Evolutionary conservation across 139 green algal genomes (phyloP), one percentile per base, ranked within the genome.

Genomic region (Auxenochlorella pyrenoidosa): DNA sequence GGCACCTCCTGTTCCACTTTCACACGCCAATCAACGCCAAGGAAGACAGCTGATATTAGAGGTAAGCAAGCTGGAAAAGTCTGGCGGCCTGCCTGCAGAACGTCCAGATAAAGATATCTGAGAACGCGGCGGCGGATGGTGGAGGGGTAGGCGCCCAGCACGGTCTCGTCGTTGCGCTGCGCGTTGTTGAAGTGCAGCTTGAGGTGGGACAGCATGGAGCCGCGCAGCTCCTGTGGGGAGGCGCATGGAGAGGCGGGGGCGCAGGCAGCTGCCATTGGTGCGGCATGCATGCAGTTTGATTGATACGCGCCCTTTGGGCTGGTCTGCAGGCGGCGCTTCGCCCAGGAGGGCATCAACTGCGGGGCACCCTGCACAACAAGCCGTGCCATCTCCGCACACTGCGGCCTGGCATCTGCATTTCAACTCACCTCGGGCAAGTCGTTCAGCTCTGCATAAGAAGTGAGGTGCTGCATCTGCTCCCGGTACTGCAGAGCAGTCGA

Each of bases 191-290:
- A 96, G 79, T 94, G 92, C 47, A 96, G 90, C 43, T 92, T 84
- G 41, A 96, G 82, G 79, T 96, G 94, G 40, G 92, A 87, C 43
- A 92, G 73, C 94, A 96, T 96, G 47, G 88, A 87, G 21, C 89
- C 86, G 26, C 85, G 85, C 51, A 95, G 79, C 30, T 92, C 89
- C 66, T 90, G 84, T 22, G 70, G 36, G 6, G 18, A 5, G 77
- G 77, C 5, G 16, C 10, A 13, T 8, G 47, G 6, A 12, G 47
- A 12, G 47, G 6, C 8, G 47, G 47, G 47, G 47, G 47, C 12
- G 47, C 8, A n/a, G n/a, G n/a, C n/a, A n/a, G n/a, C n/a, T n/a
- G n/a, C n/a, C n/a, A n/a, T n/a, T n/a, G n/a, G n/a, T n/a, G n/a
- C n/a, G n/a, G n/a, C n/a, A n/a, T n/a, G n/a, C n/a, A n/a, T n/a